A percentile compares a stretch with the other conserved stretches of the same genome.
phyloP scores from a whole-genome alignment of 2,329 filamentous ascomycete species.

The Lachnellula cervina region DNA sequence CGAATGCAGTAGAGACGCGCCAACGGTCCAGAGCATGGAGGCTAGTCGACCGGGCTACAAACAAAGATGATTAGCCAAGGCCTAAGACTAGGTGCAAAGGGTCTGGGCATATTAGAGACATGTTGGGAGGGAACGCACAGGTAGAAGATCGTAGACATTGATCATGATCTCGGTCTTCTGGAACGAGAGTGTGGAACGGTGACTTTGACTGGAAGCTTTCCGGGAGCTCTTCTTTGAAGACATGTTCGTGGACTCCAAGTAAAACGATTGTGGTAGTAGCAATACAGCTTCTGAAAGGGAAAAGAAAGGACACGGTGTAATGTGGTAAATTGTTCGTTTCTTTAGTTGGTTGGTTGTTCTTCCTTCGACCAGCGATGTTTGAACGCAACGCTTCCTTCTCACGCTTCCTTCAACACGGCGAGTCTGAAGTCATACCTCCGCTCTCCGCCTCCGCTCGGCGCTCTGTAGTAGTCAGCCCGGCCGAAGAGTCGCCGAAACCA shows the following conservation, averaged over 20 bases:
- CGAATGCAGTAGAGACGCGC: constrained; percentile 73
- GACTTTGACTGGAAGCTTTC: constrained; percentile 31
- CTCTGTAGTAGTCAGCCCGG: too few species aligned
- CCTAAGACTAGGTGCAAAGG: background rate
- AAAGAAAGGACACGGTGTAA: background rate
- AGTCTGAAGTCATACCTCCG: too few species aligned
- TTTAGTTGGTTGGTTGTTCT: background rate
- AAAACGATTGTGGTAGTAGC: background rate
- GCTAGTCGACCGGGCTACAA: constrained; percentile 65
- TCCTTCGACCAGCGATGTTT: too few species aligned
- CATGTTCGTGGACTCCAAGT: constrained; percentile 12
- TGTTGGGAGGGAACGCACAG: constrained; percentile 42
- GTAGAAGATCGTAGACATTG: constrained; percentile 73
- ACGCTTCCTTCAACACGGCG: too few species aligned
- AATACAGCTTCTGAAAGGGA: background rate
- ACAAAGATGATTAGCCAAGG: constrained; percentile 5
- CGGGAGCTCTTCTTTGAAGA: constrained; percentile 27
- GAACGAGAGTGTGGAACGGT: constrained; percentile 63
- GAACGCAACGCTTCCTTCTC: too few species aligned
- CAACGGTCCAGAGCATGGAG: constrained; percentile 72
- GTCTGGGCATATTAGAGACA: background rate
- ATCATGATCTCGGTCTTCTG: constrained; percentile 71
- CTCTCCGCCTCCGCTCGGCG: too few species aligned
- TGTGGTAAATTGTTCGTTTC: background rate
- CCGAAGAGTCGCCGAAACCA: too few species aligned